phyloP scores from a whole-genome alignment of 2,329 filamentous ascomycete genomes.

The Aspergillus unguis region DNA sequence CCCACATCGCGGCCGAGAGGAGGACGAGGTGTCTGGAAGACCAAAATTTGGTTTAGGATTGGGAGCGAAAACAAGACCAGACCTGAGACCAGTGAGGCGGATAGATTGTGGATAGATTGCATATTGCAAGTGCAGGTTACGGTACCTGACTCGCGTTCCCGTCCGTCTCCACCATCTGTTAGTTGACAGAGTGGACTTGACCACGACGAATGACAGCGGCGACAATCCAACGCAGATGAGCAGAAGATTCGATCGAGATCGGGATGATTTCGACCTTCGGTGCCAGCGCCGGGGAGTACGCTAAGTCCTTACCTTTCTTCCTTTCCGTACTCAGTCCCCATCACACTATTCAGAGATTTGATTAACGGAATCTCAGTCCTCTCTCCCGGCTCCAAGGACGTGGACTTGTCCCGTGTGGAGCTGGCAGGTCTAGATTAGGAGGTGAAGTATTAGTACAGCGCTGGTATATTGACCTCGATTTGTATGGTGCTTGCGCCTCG shows the following conservation, averaged over 20 bases:
- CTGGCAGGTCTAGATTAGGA: too few species aligned
- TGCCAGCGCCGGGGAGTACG: neutral
- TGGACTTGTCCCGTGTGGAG: conserved; percentile 2
- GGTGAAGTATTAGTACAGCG: too few species aligned
- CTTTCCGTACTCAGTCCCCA: neutral
- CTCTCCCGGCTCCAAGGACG: neutral
- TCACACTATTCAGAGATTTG: neutral
- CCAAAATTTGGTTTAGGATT: too few species aligned
- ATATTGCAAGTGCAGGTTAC: neutral
- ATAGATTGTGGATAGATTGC: neutral
- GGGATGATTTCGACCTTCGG: conserved; percentile 7
- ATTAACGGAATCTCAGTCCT: neutral
- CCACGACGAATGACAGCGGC: neutral
- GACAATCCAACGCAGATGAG: neutral
- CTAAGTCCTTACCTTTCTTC: neutral
- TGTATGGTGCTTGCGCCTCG: too few species aligned
- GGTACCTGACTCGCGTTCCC: neutral
- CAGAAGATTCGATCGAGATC: conserved; percentile 2
- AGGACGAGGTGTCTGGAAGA: too few species aligned
- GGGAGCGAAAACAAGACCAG: too few species aligned
- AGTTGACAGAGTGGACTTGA: neutral
- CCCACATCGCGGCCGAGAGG: too few species aligned
- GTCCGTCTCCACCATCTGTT: neutral
- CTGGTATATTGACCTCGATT: too few species aligned
- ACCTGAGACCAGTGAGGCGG: neutral